Evolutionary conservation across 768 basidiomycete genomes (phyloP).

Genomic region (Boletus subcaerulescens): DNA sequence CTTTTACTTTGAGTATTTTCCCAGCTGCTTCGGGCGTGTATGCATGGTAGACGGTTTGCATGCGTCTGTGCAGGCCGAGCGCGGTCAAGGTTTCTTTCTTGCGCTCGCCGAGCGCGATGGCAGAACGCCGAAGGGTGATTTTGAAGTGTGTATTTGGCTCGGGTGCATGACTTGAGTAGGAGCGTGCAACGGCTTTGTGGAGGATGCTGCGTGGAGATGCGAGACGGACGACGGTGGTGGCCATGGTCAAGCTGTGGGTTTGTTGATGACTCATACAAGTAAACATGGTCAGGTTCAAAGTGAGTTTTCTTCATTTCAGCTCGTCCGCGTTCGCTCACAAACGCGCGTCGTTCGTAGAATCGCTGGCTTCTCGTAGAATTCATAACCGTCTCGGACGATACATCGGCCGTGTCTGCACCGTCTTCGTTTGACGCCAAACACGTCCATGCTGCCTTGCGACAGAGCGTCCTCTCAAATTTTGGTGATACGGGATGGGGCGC

Average conservation of each 20-base stretch:
- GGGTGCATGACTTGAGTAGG: slow-evolving; percentile 1
- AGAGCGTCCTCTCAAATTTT: slow-evolving; percentile 68
- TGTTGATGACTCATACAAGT: too few species aligned
- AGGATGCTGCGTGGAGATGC: slow-evolving; percentile 5
- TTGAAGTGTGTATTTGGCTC: slow-evolving; percentile 71
- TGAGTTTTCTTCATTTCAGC: slow-evolving; percentile 8
- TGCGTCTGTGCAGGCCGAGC: slow-evolving; percentile 77
- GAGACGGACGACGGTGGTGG: slow-evolving; percentile 2
- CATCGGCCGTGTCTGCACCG: slow-evolving; percentile 6
- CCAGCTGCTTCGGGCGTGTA: slow-evolving; percentile 76
- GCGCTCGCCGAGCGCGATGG: slow-evolving; percentile 73
- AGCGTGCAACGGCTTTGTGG: slow-evolving; percentile 9
- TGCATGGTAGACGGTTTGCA: slow-evolving; percentile 81
- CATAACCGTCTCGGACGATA: slow-evolving; percentile 41
- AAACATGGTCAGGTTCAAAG: slow-evolving; percentile 71
- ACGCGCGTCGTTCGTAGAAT: slow-evolving; percentile 49
- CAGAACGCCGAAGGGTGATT: slow-evolving; percentile 85
- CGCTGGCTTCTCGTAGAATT: slow-evolving; percentile 89
- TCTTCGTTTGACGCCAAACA: slow-evolving; percentile 53
- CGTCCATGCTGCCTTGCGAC: slow-evolving; percentile 66
- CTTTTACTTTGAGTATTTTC: slow-evolving; percentile 85
- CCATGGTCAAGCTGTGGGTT: slow-evolving; percentile 4
- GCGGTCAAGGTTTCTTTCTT: slow-evolving; percentile 74
- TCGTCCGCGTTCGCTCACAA: not conserved
- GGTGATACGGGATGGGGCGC: slow-evolving; percentile 88